Percentiles rank a stretch among this genome's conserved stretches.
Conservation (phyloP, 257 asterid species). For the Galeopsis tetrahit region DNA sequence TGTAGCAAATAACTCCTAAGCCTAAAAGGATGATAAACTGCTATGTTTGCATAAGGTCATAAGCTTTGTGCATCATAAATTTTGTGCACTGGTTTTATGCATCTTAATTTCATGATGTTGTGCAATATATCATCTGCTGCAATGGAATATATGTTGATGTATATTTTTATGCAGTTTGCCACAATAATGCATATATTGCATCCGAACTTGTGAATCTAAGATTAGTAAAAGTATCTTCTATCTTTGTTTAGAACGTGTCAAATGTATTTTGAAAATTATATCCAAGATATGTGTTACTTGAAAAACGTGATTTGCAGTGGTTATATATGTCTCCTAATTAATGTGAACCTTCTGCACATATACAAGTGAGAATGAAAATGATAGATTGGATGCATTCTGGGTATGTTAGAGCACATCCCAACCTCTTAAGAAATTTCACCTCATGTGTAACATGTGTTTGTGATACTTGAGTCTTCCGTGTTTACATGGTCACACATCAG, state of each 20-base stretch:
- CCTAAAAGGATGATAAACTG: conserved; percentile 10
- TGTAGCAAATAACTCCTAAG: conserved; percentile 13
- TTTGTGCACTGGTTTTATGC: conserved; percentile 11
- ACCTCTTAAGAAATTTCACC: background rate
- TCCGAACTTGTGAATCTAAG: background rate
- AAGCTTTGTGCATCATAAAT: background rate
- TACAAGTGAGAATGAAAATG: background rate
- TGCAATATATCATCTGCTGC: background rate
- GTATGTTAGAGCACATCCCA: conserved; percentile 15
- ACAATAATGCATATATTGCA: background rate
- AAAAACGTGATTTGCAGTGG: background rate
- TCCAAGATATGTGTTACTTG: conserved; percentile 10
- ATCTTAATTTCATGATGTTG: conserved; percentile 6
- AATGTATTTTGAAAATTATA: background rate
- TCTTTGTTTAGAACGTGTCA: background rate
- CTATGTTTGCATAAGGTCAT: background rate
- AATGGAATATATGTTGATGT: background rate
- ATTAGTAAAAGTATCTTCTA: conserved; percentile 1
- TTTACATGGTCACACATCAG: conserved; percentile 14
- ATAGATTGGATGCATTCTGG: background rate
- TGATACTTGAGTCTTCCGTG: conserved; percentile 3
- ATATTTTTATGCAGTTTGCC: background rate
- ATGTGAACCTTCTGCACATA: conserved; percentile 20
- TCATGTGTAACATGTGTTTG: background rate
- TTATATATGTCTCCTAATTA: background rate